Conservation (phyloP, 495 filamentous ascomycete genomes). For the Neurospora sp. region DNA sequence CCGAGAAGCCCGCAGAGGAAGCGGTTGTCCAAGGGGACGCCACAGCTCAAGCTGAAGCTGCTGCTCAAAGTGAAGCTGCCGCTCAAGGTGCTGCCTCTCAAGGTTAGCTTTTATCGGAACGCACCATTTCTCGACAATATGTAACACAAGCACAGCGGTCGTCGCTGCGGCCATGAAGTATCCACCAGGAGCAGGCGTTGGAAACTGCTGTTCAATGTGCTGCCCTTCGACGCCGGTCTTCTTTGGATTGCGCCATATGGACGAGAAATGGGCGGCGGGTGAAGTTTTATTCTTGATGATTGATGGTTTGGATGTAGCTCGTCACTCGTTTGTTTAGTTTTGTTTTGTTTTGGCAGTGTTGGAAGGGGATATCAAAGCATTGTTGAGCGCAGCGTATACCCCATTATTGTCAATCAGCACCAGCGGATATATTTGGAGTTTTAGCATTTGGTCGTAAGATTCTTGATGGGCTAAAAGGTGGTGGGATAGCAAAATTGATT, state of each 20-base stretch:
- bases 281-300: not conserved
- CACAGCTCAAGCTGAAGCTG: not conserved
- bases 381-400: not conserved
- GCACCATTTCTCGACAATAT: not conserved
- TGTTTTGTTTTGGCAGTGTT: not conserved
- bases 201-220: not conserved
- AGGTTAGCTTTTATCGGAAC: not conserved
- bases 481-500: not conserved
- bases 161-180: not conserved
- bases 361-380: not conserved
- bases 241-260: not conserved
- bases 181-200: not conserved
- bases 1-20: not conserved
- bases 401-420: not conserved
- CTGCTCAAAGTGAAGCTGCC: not conserved
- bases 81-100: not conserved
- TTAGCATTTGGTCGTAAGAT: not conserved
- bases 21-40: not conserved
- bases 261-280: not conserved
- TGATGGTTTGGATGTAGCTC: not conserved
- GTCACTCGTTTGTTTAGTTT: not conserved
- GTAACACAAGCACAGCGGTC: not conserved
- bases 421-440: not conserved
- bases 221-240: not conserved
- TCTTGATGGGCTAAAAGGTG: not conserved